Conservation (phyloP, 1,139 yeast species). For the Candida pseudocylindracea region DNA sequence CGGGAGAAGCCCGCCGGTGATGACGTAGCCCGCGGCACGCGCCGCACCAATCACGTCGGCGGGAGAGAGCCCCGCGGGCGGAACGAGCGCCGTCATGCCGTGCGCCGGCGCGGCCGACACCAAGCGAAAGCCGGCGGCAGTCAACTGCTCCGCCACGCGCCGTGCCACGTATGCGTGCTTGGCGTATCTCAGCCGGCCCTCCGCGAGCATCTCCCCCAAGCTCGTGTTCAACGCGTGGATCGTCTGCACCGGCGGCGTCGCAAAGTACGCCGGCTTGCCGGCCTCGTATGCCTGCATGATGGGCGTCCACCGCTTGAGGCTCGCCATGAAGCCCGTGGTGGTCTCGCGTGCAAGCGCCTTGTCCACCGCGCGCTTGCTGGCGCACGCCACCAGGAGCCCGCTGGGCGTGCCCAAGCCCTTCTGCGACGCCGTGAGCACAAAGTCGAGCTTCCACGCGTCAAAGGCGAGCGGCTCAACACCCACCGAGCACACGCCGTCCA, state of each 20-base stretch:
- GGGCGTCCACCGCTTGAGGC: slow-evolving; percentile 1
- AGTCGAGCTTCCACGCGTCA: slow-evolving; percentile 4
- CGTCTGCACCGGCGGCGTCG: slow-evolving; percentile 1
- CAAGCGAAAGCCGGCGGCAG: neutral
- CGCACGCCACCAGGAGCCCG: slow-evolving; percentile 1
- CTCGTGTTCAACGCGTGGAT: slow-evolving; percentile 1
- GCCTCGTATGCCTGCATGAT: slow-evolving; percentile 1
- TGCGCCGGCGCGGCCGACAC: neutral
- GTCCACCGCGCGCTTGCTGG: slow-evolving; percentile 1
- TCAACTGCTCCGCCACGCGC: neutral
- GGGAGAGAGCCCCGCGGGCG: slow-evolving; percentile 1
- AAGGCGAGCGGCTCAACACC: slow-evolving; percentile 4
- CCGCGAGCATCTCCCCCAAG: slow-evolving; percentile 1
- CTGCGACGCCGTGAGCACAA: slow-evolving; percentile 2
- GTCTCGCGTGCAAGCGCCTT: neutral
- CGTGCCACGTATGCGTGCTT: neutral
- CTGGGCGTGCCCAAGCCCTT: slow-evolving; percentile 1
- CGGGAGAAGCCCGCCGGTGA: slow-evolving; percentile 1
- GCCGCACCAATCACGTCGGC: slow-evolving; percentile 1
- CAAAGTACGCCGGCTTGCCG: slow-evolving; percentile 1
- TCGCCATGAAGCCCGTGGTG: neutral
- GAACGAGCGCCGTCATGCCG: slow-evolving; percentile 1
- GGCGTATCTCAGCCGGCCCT: neutral
- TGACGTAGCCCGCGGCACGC: slow-evolving; percentile 1
- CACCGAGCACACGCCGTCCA: slow-evolving; percentile 3